A percentile compares a stretch with the other conserved stretches of the same genome.
phyloP scores from a whole-genome alignment of 2,329 filamentous ascomycete species.

The Hymenoscyphus albidus region DNA sequence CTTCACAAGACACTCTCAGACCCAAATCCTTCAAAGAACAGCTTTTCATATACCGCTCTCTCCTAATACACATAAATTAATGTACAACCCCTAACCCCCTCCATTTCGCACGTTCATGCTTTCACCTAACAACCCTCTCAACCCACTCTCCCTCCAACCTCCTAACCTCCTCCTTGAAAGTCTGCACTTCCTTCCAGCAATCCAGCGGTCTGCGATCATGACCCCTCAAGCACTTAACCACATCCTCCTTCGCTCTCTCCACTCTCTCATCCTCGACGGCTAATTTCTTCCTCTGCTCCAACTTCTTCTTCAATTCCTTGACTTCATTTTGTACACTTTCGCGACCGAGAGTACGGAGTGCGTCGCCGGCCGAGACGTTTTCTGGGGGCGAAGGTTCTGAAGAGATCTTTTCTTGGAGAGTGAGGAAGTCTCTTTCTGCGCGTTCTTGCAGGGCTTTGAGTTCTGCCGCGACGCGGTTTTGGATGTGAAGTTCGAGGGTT shows the following conservation, averaged over 20 bases:
- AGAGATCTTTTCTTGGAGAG: conserved; percentile 63
- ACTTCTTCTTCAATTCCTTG: conserved; percentile 53
- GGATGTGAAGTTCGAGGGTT: conserved; percentile 80
- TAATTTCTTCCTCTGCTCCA: conserved; percentile 60
- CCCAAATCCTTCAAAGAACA: too few relatives aligned
- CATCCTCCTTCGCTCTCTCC: conserved; percentile 68
- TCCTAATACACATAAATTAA: neutral
- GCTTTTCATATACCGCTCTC: neutral
- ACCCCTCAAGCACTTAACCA: conserved; percentile 75
- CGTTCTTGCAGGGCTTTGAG: conserved; percentile 73
- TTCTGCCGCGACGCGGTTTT: conserved; percentile 80
- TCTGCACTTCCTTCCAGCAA: conserved; percentile 91
- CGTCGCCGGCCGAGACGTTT: conserved; percentile 33
- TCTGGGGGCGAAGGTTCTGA: conserved; percentile 21
- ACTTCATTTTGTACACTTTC: conserved; percentile 57
- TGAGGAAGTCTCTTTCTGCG: conserved; percentile 64
- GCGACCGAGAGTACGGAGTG: conserved; percentile 36
- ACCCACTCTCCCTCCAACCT: conserved; percentile 85
- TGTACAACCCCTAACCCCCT: neutral
- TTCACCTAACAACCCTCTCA: conserved; percentile 64
- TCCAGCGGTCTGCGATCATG: conserved; percentile 86
- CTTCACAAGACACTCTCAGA: too few relatives aligned
- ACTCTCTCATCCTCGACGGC: conserved; percentile 68
- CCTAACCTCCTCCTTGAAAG: conserved; percentile 84
- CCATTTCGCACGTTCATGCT: neutral